phyloP scores from a whole-genome alignment of 179 eudicot genomes.

The Vitellaria paradoxa region DNA sequence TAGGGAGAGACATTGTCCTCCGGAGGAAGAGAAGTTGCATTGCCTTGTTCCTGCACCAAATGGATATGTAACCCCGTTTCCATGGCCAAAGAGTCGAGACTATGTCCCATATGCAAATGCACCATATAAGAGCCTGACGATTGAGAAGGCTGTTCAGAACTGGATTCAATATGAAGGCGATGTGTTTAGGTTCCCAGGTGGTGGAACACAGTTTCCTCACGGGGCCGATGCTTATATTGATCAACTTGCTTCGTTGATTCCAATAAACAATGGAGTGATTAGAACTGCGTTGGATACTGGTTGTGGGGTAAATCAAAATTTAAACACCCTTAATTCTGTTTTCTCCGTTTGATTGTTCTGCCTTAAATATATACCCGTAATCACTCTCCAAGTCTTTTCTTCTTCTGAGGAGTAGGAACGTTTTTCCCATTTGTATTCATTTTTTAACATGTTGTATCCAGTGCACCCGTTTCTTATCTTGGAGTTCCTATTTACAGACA shows the following conservation, averaged over 20 bases:
- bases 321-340: neutral
- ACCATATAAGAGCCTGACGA: conserved; percentile 17
- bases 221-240: conserved; percentile 37
- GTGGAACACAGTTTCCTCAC: conserved; percentile 44
- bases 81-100: conserved; percentile 43
- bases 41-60: too few relatives aligned
- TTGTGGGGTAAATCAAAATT: conserved; percentile 22
- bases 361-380: neutral
- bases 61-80: conserved; percentile 23
- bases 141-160: conserved; percentile 41
- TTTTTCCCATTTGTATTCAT: neutral
- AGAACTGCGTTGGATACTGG: conserved; percentile 43
- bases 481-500: neutral
- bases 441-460: neutral
- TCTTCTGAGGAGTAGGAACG: neutral
- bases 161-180: conserved; percentile 42
- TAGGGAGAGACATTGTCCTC: conserved; percentile 40
- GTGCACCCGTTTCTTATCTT: neutral
- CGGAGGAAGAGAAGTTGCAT: neutral
- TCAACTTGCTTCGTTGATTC: conserved; percentile 33
- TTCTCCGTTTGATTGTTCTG: neutral
- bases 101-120: conserved; percentile 35
- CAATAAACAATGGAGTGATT: conserved; percentile 29
- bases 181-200: conserved; percentile 42
- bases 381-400: neutral